Conservation (phyloP, 2,329 filamentous ascomycete genomes). For the Macrophomina phaseolina region DNA sequence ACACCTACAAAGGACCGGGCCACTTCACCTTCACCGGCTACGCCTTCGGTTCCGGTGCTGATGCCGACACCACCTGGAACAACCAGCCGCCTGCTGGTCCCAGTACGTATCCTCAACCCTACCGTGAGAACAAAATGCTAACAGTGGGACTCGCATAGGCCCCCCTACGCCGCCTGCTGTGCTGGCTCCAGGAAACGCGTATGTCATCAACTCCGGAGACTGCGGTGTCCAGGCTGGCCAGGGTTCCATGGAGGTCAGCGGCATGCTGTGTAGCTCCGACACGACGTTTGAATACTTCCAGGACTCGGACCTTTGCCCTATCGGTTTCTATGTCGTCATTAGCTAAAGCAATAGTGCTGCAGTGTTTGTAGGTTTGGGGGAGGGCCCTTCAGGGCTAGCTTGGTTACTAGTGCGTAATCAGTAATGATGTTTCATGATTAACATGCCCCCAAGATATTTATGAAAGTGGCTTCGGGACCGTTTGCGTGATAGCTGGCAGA, state of each 20-base stretch:
- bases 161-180: conserved; percentile 32
- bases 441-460: too few relatives aligned
- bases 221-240: conserved; percentile 31
- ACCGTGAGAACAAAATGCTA: neutral
- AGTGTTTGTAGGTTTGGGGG: too few relatives aligned
- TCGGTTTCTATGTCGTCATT: conserved; percentile 34
- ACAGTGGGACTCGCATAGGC: neutral
- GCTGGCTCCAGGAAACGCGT: conserved; percentile 32
- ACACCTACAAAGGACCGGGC: conserved; percentile 29
- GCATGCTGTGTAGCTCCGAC: conserved; percentile 33
- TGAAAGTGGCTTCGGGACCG: too few relatives aligned
- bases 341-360: neutral
- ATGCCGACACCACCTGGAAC: conserved; percentile 32
- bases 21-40: conserved; percentile 35
- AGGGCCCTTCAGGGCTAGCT: too few relatives aligned
- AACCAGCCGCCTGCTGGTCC: conserved; percentile 32
- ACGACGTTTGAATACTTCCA: conserved; percentile 33
- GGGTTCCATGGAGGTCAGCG: conserved; percentile 30
- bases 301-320: conserved; percentile 31
- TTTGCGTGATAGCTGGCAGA: too few relatives aligned
- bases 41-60: conserved; percentile 30
- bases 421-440: too few relatives aligned
- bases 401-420: too few relatives aligned
- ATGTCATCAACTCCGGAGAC: conserved; percentile 31
- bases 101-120: conserved; percentile 19